Evolutionary conservation across 345 rosid genomes (phyloP).

Genomic region (Aurinia saxatilis): DNA sequence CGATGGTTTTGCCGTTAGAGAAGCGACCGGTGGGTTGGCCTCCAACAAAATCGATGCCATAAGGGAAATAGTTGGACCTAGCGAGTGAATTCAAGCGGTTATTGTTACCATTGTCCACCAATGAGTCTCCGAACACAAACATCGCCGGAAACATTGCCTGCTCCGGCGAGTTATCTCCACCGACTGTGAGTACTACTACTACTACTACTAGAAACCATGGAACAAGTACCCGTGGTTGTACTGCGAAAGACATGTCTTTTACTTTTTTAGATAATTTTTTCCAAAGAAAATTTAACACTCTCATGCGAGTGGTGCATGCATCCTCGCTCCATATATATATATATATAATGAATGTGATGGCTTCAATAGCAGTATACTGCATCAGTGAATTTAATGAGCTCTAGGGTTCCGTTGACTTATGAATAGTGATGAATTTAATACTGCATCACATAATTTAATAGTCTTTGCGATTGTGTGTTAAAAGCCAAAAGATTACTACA

Average conservation of each 20-base stretch:
- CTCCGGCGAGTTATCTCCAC: conserved; percentile 4
- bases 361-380: not conserved
- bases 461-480: too few species aligned
- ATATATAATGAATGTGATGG: not conserved
- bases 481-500: too few species aligned
- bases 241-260: not conserved
- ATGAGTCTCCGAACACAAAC: conserved; percentile 83
- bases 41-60: conserved; percentile 60
- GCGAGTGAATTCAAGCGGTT: conserved; percentile 54
- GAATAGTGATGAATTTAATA: too few species aligned
- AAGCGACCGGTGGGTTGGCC: conserved; percentile 71
- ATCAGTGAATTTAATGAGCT: conserved; percentile 14
- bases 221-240: not conserved
- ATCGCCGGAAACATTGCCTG: conserved; percentile 45
- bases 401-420: conserved; percentile 8
- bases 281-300: not conserved
- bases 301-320: not conserved
- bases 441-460: too few species aligned
- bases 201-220: not conserved
- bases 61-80: conserved; percentile 67
- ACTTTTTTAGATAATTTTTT: not conserved
- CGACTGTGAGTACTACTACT: not conserved
- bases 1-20: conserved; percentile 67
- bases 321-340: not conserved
- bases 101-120: conserved; percentile 69